Base-by-base conservation (phyloP, 768 basidiomycete genomes). In the Galerina marginata region DNA sequence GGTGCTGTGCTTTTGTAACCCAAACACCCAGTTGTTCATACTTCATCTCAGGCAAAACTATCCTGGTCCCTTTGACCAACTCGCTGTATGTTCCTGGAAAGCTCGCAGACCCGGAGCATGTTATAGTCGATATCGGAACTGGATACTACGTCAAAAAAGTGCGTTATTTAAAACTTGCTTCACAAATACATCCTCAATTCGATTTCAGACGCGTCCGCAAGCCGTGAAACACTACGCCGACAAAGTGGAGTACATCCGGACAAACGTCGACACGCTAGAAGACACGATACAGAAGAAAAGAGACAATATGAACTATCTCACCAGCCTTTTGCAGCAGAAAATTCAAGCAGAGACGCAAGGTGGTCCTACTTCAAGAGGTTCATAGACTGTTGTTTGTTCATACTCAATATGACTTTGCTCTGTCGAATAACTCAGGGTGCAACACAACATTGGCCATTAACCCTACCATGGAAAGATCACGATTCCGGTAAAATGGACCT, bases 121-220 rank as follows among this genome's bases (percentile, higher is more conserved):
- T 99, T 48, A 89, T 99, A 62, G 86, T 99, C 40, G 97, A 99
- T 72, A 83, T 99, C 26, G 97, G 97, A 1, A 99, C 96, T 0
- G 96, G 97, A 0, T 99, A 98, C 75, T 98, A 90, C 66, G 92
- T 99, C 15, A 88, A 93, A 76, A 99, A 99, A 84, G 97, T 93
- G 48, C 45, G 79, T 56, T 16, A 16, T 10, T 44, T 43, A 16
- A 4, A n/a, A 23, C 16, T 20, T 5, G 7, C 64, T 39, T 11
- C 11, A 23, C 20, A n/a, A n/a, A 10, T 49, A 6, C 46, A 37
- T 29, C 40, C 25, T 57, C 7, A 33, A 16, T 36, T 45, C 9
- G 7, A 33, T 42, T 47, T n/a, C 72, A 99, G 96, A 89, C 90
- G 6, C 90, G 90, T 20, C 75, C 82, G 12, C 88, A 96, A 71